phyloP scores from a whole-genome alignment of 257 asterid genomes.

The Gardenia jasminoides region DNA sequence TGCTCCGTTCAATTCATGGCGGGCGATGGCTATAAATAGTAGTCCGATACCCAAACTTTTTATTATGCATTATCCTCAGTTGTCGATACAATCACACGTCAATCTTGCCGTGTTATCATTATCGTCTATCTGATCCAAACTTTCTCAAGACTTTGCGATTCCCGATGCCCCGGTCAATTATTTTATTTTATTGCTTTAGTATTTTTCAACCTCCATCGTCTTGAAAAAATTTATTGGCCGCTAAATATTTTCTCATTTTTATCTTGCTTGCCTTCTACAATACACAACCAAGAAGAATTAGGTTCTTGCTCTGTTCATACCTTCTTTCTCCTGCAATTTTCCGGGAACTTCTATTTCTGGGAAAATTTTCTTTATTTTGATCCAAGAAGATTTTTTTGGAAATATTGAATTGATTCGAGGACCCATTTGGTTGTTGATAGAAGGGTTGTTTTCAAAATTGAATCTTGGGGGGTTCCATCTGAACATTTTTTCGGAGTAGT shows the following conservation, averaged over 20 bases:
- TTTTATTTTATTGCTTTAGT: background rate
- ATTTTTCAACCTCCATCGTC: background rate
- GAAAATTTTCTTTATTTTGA: background rate
- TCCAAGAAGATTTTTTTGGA: background rate
- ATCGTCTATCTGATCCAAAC: conserved; percentile 1
- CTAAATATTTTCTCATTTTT: background rate
- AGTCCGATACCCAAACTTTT: background rate
- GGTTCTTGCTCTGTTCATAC: background rate
- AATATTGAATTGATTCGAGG: background rate
- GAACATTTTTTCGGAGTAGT: background rate
- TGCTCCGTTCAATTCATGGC: background rate
- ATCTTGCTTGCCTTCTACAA: background rate
- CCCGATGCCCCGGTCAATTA: background rate
- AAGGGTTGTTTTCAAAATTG: conserved; percentile 11
- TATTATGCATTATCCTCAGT: background rate
- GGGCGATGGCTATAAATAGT: background rate
- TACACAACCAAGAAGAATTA: background rate
- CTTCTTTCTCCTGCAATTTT: background rate
- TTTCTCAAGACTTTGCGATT: background rate
- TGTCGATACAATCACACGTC: background rate
- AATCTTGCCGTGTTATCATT: background rate
- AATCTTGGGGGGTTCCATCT: conserved; percentile 11
- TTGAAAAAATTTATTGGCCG: background rate
- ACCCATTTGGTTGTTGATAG: conserved; percentile 19
- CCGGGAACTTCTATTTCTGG: background rate